A percentile compares a stretch with the other conserved stretches of the same genome.
Conservation (phyloP, 164 flowering plant species). For the Paratinospora sagittata region DNA sequence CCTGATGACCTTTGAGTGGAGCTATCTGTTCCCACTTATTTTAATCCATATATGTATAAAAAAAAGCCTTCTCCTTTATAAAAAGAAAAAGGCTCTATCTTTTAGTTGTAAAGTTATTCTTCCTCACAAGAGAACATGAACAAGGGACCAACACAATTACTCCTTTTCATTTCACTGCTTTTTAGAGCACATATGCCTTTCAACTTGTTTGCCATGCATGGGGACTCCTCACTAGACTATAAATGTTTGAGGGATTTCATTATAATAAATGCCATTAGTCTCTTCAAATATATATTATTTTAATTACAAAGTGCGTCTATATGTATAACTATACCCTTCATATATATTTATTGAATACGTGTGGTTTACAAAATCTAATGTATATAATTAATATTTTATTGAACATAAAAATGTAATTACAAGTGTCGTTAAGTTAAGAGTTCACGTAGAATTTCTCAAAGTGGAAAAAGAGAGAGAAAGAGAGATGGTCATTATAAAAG, state of each 20-base stretch:
- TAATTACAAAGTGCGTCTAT: too few species aligned
- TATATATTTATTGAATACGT: too few species aligned
- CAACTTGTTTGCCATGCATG: slow-evolving; percentile 23
- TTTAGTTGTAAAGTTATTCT: slow-evolving; percentile 34
- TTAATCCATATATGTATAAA: background rate
- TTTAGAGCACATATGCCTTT: slow-evolving; percentile 32
- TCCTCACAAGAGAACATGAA: slow-evolving; percentile 32
- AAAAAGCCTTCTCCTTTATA: slow-evolving; percentile 15
- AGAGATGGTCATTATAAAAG: slow-evolving; percentile 5
- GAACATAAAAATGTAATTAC: too few species aligned
- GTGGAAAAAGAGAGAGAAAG: slow-evolving; percentile 7
- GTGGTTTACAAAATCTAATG: too few species aligned
- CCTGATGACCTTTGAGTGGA: slow-evolving; percentile 26
- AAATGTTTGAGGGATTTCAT: background rate
- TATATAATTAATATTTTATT: too few species aligned
- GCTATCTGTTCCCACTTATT: slow-evolving; percentile 27
- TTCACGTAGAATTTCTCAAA: too few species aligned
- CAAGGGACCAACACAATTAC: slow-evolving; percentile 35
- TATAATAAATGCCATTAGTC: background rate
- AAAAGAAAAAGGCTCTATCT: slow-evolving; percentile 27
- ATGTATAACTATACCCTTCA: too few species aligned
- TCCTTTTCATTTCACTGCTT: slow-evolving; percentile 25
- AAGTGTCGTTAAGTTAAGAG: too few species aligned
- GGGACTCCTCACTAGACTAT: background rate
- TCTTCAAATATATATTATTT: too few species aligned